Conservation (phyloP, 208 protist genomes). For the Leishmania amazonensis region DNA sequence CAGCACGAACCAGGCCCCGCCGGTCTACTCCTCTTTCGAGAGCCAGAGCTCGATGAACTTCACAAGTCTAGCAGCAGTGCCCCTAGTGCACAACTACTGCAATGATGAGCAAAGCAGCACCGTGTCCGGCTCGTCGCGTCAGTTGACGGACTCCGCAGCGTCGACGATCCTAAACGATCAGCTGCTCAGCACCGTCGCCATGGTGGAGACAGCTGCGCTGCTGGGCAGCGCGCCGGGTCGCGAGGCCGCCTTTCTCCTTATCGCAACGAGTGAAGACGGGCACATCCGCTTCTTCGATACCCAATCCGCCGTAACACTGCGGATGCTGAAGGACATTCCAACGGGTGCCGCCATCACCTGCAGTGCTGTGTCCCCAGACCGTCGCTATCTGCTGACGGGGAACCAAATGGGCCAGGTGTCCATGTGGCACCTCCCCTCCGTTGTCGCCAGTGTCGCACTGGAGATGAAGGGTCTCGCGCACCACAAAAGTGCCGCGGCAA, state of each 20-base stretch:
- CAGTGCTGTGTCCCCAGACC: constrained; percentile 69
- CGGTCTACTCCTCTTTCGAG: constrained; percentile 69
- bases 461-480: constrained; percentile 28
- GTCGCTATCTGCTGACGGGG: constrained; percentile 74
- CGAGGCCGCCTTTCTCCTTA: constrained; percentile 39
- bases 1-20: constrained; percentile 40
- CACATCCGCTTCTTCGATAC: constrained; percentile 86
- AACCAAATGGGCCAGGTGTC: constrained; percentile 84
- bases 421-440: constrained; percentile 83
- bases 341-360: constrained; percentile 84
- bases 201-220: constrained; percentile 10
- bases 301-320: constrained; percentile 44
- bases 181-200: constrained; percentile 19
- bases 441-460: constrained; percentile 57
- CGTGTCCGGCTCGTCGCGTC: constrained; percentile 18
- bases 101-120: constrained; percentile 23
- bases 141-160: constrained; percentile 15
- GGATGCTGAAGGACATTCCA: constrained; percentile 67
- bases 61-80: constrained; percentile 76
- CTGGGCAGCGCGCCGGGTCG: constrained; percentile 20
- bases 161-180: constrained; percentile 22
- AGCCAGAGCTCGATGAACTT: constrained; percentile 81
- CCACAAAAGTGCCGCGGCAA: constrained; percentile 5
- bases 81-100: constrained; percentile 24
- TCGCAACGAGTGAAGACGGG: constrained; percentile 83